phyloP scores from a whole-genome alignment of 805 yeast species.

The Teunomyces panamensis region DNA sequence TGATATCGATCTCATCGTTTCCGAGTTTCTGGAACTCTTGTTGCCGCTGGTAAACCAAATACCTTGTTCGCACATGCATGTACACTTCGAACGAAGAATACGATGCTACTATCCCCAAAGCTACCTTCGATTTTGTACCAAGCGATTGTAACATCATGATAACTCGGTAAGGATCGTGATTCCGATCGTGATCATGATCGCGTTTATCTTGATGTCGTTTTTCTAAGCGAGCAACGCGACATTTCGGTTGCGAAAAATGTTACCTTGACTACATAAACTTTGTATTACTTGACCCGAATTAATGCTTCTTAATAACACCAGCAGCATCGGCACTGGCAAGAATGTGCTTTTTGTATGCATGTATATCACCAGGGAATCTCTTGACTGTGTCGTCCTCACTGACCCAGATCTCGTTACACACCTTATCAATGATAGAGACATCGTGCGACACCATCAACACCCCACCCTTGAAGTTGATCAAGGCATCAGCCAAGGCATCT shows the following conservation, averaged over 20 bases:
- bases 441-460: conserved; percentile 97
- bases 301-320: conserved; percentile 92
- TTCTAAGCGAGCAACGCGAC: background rate
- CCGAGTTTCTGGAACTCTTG: conserved; percentile 14
- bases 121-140: conserved; percentile 33
- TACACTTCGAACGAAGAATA: conserved; percentile 67
- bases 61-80: conserved; percentile 52
- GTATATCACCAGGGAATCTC: conserved; percentile 77
- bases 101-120: conserved; percentile 43
- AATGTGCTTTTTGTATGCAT: conserved; percentile 87
- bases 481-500: conserved; percentile 91
- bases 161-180: background rate
- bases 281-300: conserved; percentile 1
- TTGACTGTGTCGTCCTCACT: conserved; percentile 81
- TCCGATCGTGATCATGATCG: background rate
- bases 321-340: conserved; percentile 70
- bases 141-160: background rate
- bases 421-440: conserved; percentile 82
- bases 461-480: conserved; percentile 89
- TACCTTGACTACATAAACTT: background rate
- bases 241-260: background rate
- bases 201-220: background rate
- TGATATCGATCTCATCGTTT: conserved; percentile 8
- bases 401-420: conserved; percentile 94
- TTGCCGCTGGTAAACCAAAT: conserved; percentile 49